phyloP scores from a whole-genome alignment of 148 eudicot genomes.

The Fagopyrum homotropicum region DNA sequence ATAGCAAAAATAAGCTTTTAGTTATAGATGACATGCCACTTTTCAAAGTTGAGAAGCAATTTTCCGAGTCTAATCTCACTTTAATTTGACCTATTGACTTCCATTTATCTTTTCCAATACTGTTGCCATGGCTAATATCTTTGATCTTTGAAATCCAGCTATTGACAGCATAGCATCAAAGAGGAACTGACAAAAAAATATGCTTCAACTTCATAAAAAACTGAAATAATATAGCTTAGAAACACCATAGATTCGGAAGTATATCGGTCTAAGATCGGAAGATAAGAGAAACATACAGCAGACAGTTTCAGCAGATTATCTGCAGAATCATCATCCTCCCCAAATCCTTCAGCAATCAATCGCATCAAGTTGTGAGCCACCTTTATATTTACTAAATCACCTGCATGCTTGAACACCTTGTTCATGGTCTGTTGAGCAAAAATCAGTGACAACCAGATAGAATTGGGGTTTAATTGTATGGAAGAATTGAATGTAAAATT shows the following conservation, averaged over 20 bases:
- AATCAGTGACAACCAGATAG: slow-evolving; percentile 5
- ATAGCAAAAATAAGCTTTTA: no score
- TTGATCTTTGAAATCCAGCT: not conserved
- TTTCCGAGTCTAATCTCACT: no score
- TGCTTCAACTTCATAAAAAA: not conserved
- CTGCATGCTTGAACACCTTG: slow-evolving; percentile 96
- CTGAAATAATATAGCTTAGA: not conserved
- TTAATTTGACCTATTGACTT: no score
- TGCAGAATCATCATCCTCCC: slow-evolving; percentile 82
- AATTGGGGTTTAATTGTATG: not conserved
- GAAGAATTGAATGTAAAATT: not conserved
- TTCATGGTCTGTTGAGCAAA: slow-evolving; percentile 80
- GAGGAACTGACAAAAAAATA: not conserved
- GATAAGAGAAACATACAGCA: slow-evolving; percentile 61
- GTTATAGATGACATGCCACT: no score
- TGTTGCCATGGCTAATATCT: not conserved
- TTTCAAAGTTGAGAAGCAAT: no score
- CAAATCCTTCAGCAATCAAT: slow-evolving; percentile 97
- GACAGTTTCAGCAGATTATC: slow-evolving; percentile 90
- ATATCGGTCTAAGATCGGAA: not conserved
- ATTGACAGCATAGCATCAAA: not conserved
- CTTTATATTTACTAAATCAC: slow-evolving; percentile 86
- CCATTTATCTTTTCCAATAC: not conserved
- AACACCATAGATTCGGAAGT: not conserved
- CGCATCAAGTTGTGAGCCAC: slow-evolving; percentile 97